Base-by-base conservation (phyloP, 495 filamentous ascomycete species). In the Podospora anserina region DNA sequence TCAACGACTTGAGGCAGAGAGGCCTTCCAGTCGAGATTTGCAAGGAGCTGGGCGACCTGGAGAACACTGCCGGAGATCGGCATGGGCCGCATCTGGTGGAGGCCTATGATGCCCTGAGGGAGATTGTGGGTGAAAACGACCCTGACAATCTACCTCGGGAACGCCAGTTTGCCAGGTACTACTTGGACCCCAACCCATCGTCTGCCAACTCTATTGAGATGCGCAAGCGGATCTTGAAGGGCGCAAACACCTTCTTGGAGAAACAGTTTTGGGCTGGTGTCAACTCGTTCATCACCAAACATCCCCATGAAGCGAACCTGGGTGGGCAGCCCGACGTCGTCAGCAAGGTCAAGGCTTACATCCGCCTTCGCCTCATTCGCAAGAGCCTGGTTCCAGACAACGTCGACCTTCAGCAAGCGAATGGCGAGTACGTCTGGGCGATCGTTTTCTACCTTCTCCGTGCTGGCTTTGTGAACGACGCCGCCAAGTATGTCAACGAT, bases 381-480 rank as follows among this genome's bases (percentile, higher is more conserved):
- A 95, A 92, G 80, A 91, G 94, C 71, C 87, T 97, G 28, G 89
- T 87, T 2, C 86, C 88, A 1, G 93, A 97, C 74, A 87, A 87
- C 68, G 83, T 85, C 11, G 86, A 90, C 67, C 78, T 96, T 54
- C 91, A 94, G 74, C 83, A 85, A 71, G 84, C 91, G 49, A 86
- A 88, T n/a, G 85, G 86, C 57, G 92, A 97, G 73, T 94, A 90
- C 74, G 90, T 93, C 70, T 99, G 96, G 96, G 92, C 92, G 59
- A 81, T 97, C 16, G 87, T 98, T 19, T 99, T 95, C 80, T 97
- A 90, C 79, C 87, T 97, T n/a, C 81, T 99, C 20, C 87, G 95
- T 13, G 88, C 90, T 68, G 95, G 95, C 26, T 89, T 94, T 74
- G 82, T 94, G 44, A 85, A 83, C 26, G 94, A 97, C 77, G 93